Evolutionary conservation across 305 asterid species (phyloP), one percentile per base, ranked within the genome.

Genomic region (Ajuga reptans): DNA sequence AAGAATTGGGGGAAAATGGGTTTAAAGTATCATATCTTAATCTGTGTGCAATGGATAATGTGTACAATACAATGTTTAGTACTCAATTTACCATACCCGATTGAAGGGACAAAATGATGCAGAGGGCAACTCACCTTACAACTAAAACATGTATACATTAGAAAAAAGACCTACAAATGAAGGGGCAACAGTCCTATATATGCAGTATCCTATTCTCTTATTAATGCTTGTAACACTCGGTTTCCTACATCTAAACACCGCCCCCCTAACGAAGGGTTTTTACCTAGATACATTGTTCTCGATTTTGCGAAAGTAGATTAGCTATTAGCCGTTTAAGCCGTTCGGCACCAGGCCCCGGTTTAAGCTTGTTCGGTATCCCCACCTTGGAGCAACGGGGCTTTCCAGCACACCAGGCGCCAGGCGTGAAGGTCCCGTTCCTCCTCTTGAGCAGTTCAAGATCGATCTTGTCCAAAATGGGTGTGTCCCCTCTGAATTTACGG

Each of bases 371-470:
- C 0, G 79, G 71, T 27, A 80, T 81, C 3, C 93, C 93, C 56
- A 93, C 89, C 81, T 75, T 80, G 9, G 90, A 72, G 83, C 98
- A 90, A 14, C 73, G 81, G 33, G 87, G 91, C 7, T 79, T 74
- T 9, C 97, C 96, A 0, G 83, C 69, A 51, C 97, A 93, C 97
- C 96, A 93, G 8, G 95, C 96, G 9, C 99, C 99, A 0, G 92
- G 97, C 6, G 99, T 90, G 80, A 90, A 85, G 77, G 78, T 84
- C 56, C 90, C 87, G 3, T 84, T 89, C 33, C 11, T 72, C 24
- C 96, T 80, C 58, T 82, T 72, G 0, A 93, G 90, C 17, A 90
- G 33, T 18, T 84, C 88, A 41, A 9, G 45, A 69, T 93, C 99
- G 9, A 93, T 89, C 49, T 12, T 77, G 77, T 89, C 97, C 67